Percentiles rank a stretch among this genome's conserved stretches.
Conservation (phyloP, 257 asterid species). For the Dorcoceras hygrometricum region DNA sequence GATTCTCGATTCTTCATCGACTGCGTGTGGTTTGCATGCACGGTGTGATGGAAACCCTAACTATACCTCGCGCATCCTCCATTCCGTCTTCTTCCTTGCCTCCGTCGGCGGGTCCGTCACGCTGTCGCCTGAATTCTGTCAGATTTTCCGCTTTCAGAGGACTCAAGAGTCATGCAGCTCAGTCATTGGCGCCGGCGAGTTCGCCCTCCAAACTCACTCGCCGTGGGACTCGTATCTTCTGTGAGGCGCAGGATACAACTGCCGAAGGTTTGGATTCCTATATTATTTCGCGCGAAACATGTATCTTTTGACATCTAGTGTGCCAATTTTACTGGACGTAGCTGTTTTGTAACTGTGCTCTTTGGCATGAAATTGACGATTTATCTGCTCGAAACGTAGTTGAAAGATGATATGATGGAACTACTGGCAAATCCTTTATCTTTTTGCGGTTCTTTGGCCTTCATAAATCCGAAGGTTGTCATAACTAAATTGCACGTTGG, state of each 20-base stretch:
- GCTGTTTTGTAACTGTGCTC: neutral
- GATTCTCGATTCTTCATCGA: neutral
- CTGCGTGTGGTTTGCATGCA: slow-evolving; percentile 26
- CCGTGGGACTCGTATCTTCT: slow-evolving; percentile 54
- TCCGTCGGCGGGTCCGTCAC: slow-evolving; percentile 38
- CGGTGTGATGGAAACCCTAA: slow-evolving; percentile 60
- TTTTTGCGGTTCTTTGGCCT: neutral
- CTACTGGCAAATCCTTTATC: no score
- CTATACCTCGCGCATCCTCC: slow-evolving; percentile 63
- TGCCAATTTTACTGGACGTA: slow-evolving; percentile 1
- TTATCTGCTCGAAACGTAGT: neutral
- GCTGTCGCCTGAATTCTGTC: slow-evolving; percentile 32
- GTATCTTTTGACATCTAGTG: neutral
- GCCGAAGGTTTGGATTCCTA: slow-evolving; percentile 42
- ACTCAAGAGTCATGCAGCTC: slow-evolving; percentile 53
- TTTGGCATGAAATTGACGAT: neutral
- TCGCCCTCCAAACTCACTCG: slow-evolving; percentile 36
- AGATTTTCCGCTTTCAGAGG: slow-evolving; percentile 59
- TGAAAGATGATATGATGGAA: neutral
- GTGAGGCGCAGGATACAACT: slow-evolving; percentile 78
- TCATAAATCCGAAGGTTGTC: neutral
- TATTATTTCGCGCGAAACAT: neutral
- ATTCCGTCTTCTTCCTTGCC: slow-evolving; percentile 45
- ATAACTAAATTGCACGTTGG: neutral
- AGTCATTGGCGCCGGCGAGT: slow-evolving; percentile 40